A percentile compares a stretch with the other conserved stretches of the same genome.
Conservation (phyloP, 768 basidiomycete species). For the Boletus rubescentipes region DNA sequence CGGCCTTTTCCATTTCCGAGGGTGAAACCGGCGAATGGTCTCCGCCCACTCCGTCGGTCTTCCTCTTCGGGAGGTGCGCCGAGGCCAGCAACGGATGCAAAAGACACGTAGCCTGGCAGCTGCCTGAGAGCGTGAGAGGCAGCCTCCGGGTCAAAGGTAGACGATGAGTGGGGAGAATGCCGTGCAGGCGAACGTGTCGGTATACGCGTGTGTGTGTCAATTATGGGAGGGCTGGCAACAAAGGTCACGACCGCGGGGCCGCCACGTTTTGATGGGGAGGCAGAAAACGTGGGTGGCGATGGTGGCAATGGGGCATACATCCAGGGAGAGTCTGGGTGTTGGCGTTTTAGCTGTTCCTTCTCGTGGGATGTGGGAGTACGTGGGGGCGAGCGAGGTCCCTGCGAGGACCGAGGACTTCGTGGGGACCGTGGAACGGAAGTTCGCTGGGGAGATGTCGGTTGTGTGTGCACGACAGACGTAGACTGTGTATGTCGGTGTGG, state of each 20-base stretch:
- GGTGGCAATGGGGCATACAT: conserved; percentile 29
- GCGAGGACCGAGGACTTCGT: conserved; percentile 18
- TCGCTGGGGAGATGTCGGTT: conserved; percentile 6
- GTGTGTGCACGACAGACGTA: conserved; percentile 9
- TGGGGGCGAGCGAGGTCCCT: conserved; percentile 15
- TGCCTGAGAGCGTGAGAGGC: conserved; percentile 57
- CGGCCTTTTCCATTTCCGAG: conserved; percentile 19
- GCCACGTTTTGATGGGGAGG: conserved; percentile 30
- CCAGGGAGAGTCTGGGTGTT: conserved; percentile 28
- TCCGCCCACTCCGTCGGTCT: conserved; percentile 31
- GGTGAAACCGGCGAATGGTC: conserved; percentile 16
- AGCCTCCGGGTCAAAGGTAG: conserved; percentile 61
- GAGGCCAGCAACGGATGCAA: conserved; percentile 64
- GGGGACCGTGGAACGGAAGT: conserved; percentile 8
- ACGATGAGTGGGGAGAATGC: conserved; percentile 19
- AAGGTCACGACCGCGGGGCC: conserved; percentile 25
- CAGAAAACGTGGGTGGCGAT: conserved; percentile 27
- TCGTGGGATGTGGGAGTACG: conserved; percentile 21
- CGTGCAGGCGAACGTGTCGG: conserved; percentile 10
- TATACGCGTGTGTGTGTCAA: conserved; percentile 11
- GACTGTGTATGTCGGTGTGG: conserved; percentile 15
- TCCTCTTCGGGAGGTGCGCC: conserved; percentile 55
- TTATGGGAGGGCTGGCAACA: conserved; percentile 17
- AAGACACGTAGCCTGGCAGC: conserved; percentile 67
- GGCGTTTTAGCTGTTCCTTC: conserved; percentile 10